Base-by-base conservation (phyloP, 371 early-diverging fungal species). In the Lichtheimia hyalospora region DNA sequence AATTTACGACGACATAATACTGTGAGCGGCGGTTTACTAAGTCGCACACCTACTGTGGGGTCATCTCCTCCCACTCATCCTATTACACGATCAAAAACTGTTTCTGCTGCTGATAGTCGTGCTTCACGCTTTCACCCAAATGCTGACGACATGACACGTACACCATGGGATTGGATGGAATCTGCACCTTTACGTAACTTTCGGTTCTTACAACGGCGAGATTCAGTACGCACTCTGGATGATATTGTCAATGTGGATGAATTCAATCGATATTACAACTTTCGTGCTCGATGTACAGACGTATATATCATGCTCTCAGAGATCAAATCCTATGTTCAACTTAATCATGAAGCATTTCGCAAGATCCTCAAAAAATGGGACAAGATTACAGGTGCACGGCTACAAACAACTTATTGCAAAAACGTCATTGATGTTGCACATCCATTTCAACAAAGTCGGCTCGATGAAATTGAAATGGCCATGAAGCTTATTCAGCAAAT, bases 321-420 rank as follows among this genome's bases (percentile, higher is more conserved):
- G 50, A 81, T 96, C 15, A 84, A 89, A 54, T 86, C 92, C 7
- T 99, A 90, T 64, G 84, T 88, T 24, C 84, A 90, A 49, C 83
- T 97, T 48, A 97, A 99, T 80, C 74, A 83, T 54, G 94, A 92
- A 0, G 96, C 96, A 10, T 97, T 99, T 72, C 76, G 82, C 70
- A 97, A 95, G 74, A 92, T 97, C 66, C 71, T 97, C 27, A 96
- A 96, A 67, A 96, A 96, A 74, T 94, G 88, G 67, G 97, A 97
- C 79, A 96, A 94, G 49, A 85, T 90, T 28, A 83, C 90, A 2
- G 73, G 75, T n/a, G 71, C 73, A 18, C 73, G 81, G 14, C 79
- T 89, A 43, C 64, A 57, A 1, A 16, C 49, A n/a, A 54, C 57
- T 3, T 88, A 87, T 64, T 74, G 86, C 68, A 62, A 71, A 15